A percentile compares a stretch with the other conserved stretches of the same genome.
Conservation (phyloP, 1,284 basidiomycete species). For the Xerocomus minutiporus region DNA sequence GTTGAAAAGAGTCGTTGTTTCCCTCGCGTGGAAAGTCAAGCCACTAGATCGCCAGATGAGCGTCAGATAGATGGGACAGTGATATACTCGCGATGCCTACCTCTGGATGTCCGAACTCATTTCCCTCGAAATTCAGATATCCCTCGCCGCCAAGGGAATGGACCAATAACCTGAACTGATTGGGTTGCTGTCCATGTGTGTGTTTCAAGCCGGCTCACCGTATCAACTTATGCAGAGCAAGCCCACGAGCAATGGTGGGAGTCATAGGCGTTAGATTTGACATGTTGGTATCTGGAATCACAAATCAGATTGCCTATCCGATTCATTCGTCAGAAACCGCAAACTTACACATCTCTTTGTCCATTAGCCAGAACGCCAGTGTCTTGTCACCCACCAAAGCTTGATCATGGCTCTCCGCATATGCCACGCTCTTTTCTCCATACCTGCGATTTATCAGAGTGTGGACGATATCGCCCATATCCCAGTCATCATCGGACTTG, state of each 20-base stretch:
- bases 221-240: conserved; percentile 97
- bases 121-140: conserved; percentile 97
- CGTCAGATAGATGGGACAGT: not conserved
- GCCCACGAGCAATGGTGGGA: conserved; percentile 81
- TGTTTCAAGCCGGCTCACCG: conserved; percentile 49
- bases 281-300: conserved; percentile 83
- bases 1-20: conserved; percentile 93
- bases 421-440: conserved; percentile 89
- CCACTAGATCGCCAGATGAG: conserved; percentile 58
- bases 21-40: conserved; percentile 97
- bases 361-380: conserved; percentile 98
- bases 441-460: conserved; percentile 89
- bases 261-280: conserved; percentile 86
- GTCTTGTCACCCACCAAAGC: conserved; percentile 98
- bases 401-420: conserved; percentile 97
- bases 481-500: conserved; percentile 83
- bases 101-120: conserved; percentile 97
- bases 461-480: conserved; percentile 82
- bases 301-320: conserved; percentile 32
- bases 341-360: conserved; percentile 92
- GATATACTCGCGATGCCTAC: conserved; percentile 37
- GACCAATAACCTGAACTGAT: conserved; percentile 66
- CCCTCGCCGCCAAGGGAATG: conserved; percentile 95
- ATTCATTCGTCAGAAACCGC: conserved; percentile 17
- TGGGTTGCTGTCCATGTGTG: not conserved